Conservation (phyloP, 2,329 filamentous ascomycete genomes). For the Achaetomium macrosporum region DNA sequence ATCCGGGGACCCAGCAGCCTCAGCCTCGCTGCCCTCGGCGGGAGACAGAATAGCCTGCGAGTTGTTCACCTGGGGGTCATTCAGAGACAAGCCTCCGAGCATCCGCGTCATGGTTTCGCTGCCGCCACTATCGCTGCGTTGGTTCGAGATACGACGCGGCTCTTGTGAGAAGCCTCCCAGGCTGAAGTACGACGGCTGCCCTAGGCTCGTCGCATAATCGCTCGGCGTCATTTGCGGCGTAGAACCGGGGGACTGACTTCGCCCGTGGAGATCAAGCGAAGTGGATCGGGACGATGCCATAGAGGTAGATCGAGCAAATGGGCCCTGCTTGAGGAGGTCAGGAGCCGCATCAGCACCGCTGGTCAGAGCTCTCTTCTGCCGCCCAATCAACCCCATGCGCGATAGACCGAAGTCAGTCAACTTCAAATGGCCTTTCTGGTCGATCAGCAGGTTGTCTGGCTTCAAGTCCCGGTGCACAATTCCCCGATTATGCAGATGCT, state of each 20-base stretch:
- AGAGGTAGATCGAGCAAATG: conserved; percentile 80
- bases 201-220: conserved; percentile 54
- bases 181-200: conserved; percentile 90
- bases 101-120: conserved; percentile 80
- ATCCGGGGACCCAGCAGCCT: conserved; percentile 71
- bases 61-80: conserved; percentile 48
- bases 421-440: conserved; percentile 93
- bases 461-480: conserved; percentile 97
- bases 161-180: conserved; percentile 54
- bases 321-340: conserved; percentile 85
- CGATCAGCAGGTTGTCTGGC: conserved; percentile 94
- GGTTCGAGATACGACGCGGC: conserved; percentile 65
- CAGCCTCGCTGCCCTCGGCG: conserved; percentile 69
- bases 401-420: conserved; percentile 96
- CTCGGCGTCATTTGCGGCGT: conserved; percentile 87
- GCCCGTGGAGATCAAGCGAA: conserved; percentile 80
- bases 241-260: conserved; percentile 66
- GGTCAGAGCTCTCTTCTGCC: conserved; percentile 88
- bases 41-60: conserved; percentile 49
- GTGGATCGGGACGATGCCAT: conserved; percentile 86
- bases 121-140: conserved; percentile 86
- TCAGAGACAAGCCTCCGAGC: conserved; percentile 72
- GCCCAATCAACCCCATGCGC: conserved; percentile 91
- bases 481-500: conserved; percentile 87
- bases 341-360: conserved; percentile 76